These are phyloP conservation scores for Globisporangium polare DNA, from an alignment of 352 stramenopile genomes.

Conservation along the genomic window DNA sequence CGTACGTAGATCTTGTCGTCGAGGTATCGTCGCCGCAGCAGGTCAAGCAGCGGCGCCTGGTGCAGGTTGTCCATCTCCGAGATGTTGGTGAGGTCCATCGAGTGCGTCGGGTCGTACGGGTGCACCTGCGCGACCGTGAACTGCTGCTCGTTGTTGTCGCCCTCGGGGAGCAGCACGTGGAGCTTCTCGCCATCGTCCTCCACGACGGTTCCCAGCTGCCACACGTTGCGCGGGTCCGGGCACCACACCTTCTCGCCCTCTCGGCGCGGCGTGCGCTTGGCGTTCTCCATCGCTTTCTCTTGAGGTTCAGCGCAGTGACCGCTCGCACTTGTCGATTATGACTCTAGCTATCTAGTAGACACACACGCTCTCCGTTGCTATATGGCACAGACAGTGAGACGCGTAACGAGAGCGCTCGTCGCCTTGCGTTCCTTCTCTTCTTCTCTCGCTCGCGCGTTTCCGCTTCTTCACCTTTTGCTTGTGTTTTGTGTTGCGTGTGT, in stretches of 20 bases:
- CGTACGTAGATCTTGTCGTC: slow-evolving; percentile 91
- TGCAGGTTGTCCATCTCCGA: slow-evolving; percentile 94
- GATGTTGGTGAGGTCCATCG: slow-evolving; percentile 85
- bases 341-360: no score
- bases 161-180: slow-evolving; percentile 76
- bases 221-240: slow-evolving; percentile 81
- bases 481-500: no score
- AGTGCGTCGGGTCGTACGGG: slow-evolving; percentile 89
- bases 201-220: slow-evolving; percentile 80
- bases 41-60: slow-evolving; percentile 87
- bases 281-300: slow-evolving; percentile 20
- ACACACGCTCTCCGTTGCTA: neutral
- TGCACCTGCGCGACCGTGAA: slow-evolving; percentile 83
- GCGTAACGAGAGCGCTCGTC: neutral
- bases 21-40: slow-evolving; percentile 84
- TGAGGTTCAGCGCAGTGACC: neutral
- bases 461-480: no score
- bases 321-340: no score
- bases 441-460: neutral
- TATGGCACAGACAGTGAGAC: neutral
- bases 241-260: slow-evolving; percentile 89
- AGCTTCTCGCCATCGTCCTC: slow-evolving; percentile 85
- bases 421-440: neutral
- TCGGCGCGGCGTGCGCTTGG: slow-evolving; percentile 51
- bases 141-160: slow-evolving; percentile 71